These are phyloP conservation scores for Nakaseomyces bracarensis DNA, from an alignment of 1,139 yeast species.

Conservation along the genomic window DNA sequence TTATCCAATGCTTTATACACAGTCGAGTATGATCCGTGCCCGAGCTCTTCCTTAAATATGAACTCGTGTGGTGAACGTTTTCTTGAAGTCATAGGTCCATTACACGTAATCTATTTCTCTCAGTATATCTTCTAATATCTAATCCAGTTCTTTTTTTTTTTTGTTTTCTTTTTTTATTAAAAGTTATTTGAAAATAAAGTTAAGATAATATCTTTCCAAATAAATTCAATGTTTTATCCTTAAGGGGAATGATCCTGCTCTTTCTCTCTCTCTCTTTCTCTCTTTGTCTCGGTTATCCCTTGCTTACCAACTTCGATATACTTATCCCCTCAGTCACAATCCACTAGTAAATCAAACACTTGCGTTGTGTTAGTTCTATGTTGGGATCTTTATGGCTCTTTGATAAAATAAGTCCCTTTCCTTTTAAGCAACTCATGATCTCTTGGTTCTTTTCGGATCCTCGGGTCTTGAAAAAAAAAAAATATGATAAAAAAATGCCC, in stretches of 20 bases:
- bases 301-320: neutral
- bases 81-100: conserved; percentile 31
- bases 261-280: neutral
- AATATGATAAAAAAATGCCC: neutral
- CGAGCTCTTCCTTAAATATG: conserved; percentile 75
- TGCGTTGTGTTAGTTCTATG: too few species aligned
- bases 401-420: too few species aligned
- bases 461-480: neutral
- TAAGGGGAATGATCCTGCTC: too few species aligned
- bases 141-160: neutral
- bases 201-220: too few species aligned
- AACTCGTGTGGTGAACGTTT: conserved; percentile 75
- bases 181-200: too few species aligned
- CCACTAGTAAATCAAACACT: too few species aligned
- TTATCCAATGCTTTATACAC: conserved; percentile 77
- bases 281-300: neutral
- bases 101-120: too few species aligned
- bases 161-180: neutral
- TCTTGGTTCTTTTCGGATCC: too few species aligned
- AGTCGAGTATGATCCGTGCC: conserved; percentile 95
- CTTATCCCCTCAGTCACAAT: too few species aligned
- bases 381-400: too few species aligned
- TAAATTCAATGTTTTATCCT: too few species aligned
- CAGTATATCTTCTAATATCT: neutral
- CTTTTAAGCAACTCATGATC: too few species aligned